Conservation (phyloP, 306 rosid species). For the Trichosanthes truncata region DNA sequence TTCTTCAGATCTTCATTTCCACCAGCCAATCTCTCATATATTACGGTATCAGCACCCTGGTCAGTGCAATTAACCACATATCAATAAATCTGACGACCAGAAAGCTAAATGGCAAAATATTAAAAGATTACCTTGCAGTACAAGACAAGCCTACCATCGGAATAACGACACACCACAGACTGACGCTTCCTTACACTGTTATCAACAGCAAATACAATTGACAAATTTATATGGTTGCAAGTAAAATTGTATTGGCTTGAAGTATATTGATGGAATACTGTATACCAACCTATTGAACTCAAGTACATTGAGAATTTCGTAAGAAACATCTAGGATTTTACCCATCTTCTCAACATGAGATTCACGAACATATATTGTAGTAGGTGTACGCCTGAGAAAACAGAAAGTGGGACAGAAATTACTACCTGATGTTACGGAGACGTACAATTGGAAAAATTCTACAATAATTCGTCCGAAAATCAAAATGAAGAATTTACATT, state of each 20-base stretch:
- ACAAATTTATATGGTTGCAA: slow-evolving; percentile 7
- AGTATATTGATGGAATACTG: not conserved
- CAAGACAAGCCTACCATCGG: slow-evolving; percentile 84
- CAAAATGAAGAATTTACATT: slow-evolving; percentile 1
- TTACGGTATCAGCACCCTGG: slow-evolving; percentile 93
- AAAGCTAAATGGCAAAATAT: slow-evolving; percentile 1
- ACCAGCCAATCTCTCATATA: slow-evolving; percentile 69
- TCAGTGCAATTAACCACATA: slow-evolving; percentile 26
- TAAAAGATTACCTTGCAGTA: slow-evolving; percentile 82
- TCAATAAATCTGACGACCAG: slow-evolving; percentile 23
- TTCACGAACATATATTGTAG: slow-evolving; percentile 78
- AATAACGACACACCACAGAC: slow-evolving; percentile 90
- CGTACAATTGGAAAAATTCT: not conserved
- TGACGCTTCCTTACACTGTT: slow-evolving; percentile 94
- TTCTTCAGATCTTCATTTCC: slow-evolving; percentile 50
- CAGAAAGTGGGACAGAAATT: slow-evolving; percentile 1
- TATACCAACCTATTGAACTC: slow-evolving; percentile 80
- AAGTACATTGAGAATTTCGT: slow-evolving; percentile 88
- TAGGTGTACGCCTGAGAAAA: slow-evolving; percentile 81
- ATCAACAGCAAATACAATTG: slow-evolving; percentile 18
- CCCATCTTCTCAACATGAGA: slow-evolving; percentile 85
- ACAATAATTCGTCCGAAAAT: not conserved
- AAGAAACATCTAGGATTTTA: slow-evolving; percentile 53
- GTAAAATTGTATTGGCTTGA: not conserved
- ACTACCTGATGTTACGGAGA: not conserved